phyloP scores from a whole-genome alignment of 495 filamentous ascomycete species.

The Penicillium ucsense region DNA sequence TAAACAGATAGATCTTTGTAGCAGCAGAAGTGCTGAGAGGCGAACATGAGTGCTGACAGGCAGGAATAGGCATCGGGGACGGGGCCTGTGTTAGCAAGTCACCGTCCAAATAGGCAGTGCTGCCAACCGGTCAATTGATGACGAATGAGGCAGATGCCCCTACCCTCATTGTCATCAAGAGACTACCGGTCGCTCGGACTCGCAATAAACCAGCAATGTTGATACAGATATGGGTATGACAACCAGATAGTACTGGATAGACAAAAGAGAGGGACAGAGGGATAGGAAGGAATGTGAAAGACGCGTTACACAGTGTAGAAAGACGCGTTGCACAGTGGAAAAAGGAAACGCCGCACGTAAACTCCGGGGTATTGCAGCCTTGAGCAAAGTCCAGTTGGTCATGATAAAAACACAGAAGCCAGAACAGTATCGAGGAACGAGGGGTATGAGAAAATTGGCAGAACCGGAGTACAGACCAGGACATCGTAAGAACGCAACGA shows the following conservation, averaged over 20 bases:
- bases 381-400: conserved; percentile 16
- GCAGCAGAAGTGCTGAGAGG: conserved; percentile 3
- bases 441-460: too few relatives aligned
- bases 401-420: conserved; percentile 3
- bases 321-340: conserved; percentile 12
- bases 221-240: too few relatives aligned
- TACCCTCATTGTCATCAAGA: too few relatives aligned
- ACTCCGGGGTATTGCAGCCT: conserved; percentile 11
- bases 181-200: too few relatives aligned
- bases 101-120: background rate
- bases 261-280: conserved; percentile 8
- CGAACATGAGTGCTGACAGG: conserved; percentile 5
- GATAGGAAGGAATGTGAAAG: conserved; percentile 13
- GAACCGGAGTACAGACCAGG: too few relatives aligned
- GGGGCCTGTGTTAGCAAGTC: background rate
- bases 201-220: too few relatives aligned
- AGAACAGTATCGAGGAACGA: too few relatives aligned
- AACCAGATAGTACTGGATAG: too few relatives aligned
- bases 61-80: conserved; percentile 1
- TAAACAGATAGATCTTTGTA: background rate
- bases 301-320: conserved; percentile 12
- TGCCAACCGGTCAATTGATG: background rate
- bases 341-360: conserved; percentile 17
- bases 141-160: background rate
- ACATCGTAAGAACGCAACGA: too few relatives aligned